Evolutionary conservation across 352 stramenopile species (phyloP), one percentile per base, ranked within the genome.

Genomic region (Phytophthora pisi): DNA sequence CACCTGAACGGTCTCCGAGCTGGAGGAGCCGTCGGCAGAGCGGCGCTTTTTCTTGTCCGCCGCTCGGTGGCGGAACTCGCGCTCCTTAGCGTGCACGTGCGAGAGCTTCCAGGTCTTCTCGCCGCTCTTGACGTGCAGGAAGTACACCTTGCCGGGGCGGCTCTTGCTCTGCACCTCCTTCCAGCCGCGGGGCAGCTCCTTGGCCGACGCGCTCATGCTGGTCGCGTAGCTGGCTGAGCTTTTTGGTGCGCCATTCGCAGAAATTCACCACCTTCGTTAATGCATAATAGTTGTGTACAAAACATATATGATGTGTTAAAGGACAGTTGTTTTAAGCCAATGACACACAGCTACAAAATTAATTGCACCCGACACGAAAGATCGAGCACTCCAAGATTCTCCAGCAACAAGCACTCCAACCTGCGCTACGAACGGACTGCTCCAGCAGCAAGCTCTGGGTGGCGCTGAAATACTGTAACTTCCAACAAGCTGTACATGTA

Each of bases 121-220:
- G 31, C 88, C 88, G 26, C 74, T 91, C 72, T 93, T 93, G 28
- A 87, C 52, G 74, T 96, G 89, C 54, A 96, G 64, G 66, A 85
- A 97, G 73, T 96, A 97, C 42, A 88, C 83, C 54, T 93, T 90
- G 4, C 76, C 90, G 4, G 88, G 88, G 10, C 89, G 84, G 38
- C 86, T 95, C 74, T 96, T 97, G 75, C 88, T 97, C 74, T 93
- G 73, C 54, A 96, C 84, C 57, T 91, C 65, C 71, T 93, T 95
- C 90, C 90, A 97, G 38, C 90, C 88, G 52, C 80, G 84, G 36
- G 88, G 88, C 59, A 96, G 75, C 61, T 95, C 82, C 61, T 86
- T 82, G 34, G 74, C 63, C 57, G 77, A 82, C 68, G 61, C 70
- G 46, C 70, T 78, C 74, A 78, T 83, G 51, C 51, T 72, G 10